Base-by-base conservation (phyloP, 2,329 filamentous ascomycete species). In the Colletotrichum zoysiae region DNA sequence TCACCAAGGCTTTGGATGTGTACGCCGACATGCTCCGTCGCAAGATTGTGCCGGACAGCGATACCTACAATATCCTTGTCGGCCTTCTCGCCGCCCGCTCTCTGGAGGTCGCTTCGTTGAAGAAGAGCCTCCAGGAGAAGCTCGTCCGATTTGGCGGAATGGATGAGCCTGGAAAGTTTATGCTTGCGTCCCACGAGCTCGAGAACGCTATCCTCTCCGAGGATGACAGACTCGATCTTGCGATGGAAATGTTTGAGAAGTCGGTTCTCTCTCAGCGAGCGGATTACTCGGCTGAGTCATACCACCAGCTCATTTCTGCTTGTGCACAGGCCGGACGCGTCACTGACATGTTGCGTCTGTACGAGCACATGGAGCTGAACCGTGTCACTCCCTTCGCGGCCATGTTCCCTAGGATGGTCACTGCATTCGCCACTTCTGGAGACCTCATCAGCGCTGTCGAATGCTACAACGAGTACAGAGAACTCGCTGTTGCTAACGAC, bases 21-120 rank as follows among this genome's bases (percentile, higher is more conserved):
- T 99, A 98, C 81, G 92, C 95, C 20, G 95, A 98, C 80, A 98
- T 99, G 96, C 90, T 97, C 76, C 91, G 92, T 75, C 92, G 95
- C 75, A 92, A 92, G 76, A 91, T 98, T 33, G 84, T 88, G 26
- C 95, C 95, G 9, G 92, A 98, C 79, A 90, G 91, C 65, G 89
- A 93, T 69, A 98, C 95, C 0, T 98, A 97, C 82, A 91, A 94
- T 78, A 95, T 95, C 44, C 86, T 99, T 23, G 93, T 99, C 67
- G 90, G 92, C 70, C 86, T 98, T 50, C 86, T 99, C 64, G 92
- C 95, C 23, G 89, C 90, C 18, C 91, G 95, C 75, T 95, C 94
- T 50, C 86, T 97, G 58, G 93, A 97, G 78, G 91, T 95, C 9
- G 88, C 91, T 30, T 87, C 89, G 40, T 86, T 93, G 79, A 95